These are phyloP conservation scores for Chimonanthus salicifolius DNA, from an alignment of 164 flowering plant species.

Conservation along the genomic window DNA sequence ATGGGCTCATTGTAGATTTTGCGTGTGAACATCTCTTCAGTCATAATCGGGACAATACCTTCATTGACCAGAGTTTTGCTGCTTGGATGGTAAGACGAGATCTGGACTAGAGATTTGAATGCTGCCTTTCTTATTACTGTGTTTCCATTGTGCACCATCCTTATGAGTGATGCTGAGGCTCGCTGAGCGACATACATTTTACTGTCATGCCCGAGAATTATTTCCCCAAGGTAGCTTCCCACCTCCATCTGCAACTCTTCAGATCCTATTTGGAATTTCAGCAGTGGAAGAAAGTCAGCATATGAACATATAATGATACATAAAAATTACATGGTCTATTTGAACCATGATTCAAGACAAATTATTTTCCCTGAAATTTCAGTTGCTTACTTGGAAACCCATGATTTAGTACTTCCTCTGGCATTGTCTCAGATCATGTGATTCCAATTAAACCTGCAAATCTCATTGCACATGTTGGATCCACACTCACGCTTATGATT, in stretches of 20 bases:
- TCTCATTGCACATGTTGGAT: too few relatives aligned
- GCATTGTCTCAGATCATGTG: not conserved
- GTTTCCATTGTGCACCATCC: conserved; percentile 50
- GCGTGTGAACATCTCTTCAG: conserved; percentile 52
- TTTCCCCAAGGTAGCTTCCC: conserved; percentile 57
- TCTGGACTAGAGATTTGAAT: conserved; percentile 46
- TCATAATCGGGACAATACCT: conserved; percentile 51
- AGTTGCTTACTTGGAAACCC: not conserved
- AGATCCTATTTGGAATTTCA: conserved; percentile 32
- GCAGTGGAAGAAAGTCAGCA: not conserved
- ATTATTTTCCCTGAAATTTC: not conserved
- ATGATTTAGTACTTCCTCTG: not conserved
- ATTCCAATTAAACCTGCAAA: not conserved
- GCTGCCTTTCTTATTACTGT: conserved; percentile 41
- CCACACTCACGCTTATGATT: too few relatives aligned
- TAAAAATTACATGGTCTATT: too few relatives aligned
- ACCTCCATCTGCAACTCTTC: conserved; percentile 57
- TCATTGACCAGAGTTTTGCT: conserved; percentile 42
- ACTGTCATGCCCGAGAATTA: conserved; percentile 42
- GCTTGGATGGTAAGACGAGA: conserved; percentile 48
- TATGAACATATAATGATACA: not conserved
- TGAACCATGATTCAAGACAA: not conserved
- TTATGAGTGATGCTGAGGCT: conserved; percentile 45
- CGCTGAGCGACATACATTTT: conserved; percentile 46
- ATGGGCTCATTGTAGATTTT: conserved; percentile 34